A percentile compares a stretch with the other conserved stretches of the same genome.
Conservation (phyloP, 331 rosid genomes). For the Pyracantha coccinea region DNA sequence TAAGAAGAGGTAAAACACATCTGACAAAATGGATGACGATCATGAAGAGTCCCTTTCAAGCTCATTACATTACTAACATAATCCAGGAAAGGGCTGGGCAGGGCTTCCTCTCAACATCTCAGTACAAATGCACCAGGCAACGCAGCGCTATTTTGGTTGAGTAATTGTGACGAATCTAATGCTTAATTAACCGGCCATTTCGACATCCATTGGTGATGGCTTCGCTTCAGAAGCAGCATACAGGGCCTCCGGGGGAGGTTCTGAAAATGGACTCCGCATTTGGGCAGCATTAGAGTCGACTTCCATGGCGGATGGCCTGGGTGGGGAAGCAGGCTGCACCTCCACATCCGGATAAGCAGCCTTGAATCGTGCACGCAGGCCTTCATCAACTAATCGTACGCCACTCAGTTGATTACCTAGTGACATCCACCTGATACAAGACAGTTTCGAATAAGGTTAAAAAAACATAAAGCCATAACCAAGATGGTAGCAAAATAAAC, state of each 20-base stretch:
- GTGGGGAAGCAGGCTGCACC: constrained; percentile 90
- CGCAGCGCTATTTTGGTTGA: not conserved
- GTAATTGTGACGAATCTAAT: not conserved
- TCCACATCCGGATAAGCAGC: constrained; percentile 96
- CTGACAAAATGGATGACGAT: not conserved
- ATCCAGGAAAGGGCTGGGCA: not conserved
- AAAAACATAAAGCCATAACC: not conserved
- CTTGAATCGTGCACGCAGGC: constrained; percentile 89
- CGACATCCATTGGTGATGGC: constrained; percentile 44
- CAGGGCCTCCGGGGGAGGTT: constrained; percentile 38
- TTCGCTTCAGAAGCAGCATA: constrained; percentile 47
- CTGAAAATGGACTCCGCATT: constrained; percentile 51
- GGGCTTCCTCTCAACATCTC: not conserved
- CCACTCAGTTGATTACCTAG: constrained; percentile 92
- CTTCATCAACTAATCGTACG: constrained; percentile 87
- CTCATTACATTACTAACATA: not conserved
- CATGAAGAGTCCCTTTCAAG: not conserved
- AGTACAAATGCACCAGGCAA: not conserved
- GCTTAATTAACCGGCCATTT: constrained; percentile 23
- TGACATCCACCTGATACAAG: constrained; percentile 81
- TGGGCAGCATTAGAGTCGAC: constrained; percentile 49
- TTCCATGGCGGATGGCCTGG: constrained; percentile 77
- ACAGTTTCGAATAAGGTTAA: not conserved
- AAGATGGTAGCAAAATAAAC: not conserved
- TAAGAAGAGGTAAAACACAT: not conserved